These are phyloP conservation scores for Zelopaecilomyces penicillatus DNA, from an alignment of 2,329 filamentous ascomycete genomes.

Conservation along the genomic window DNA sequence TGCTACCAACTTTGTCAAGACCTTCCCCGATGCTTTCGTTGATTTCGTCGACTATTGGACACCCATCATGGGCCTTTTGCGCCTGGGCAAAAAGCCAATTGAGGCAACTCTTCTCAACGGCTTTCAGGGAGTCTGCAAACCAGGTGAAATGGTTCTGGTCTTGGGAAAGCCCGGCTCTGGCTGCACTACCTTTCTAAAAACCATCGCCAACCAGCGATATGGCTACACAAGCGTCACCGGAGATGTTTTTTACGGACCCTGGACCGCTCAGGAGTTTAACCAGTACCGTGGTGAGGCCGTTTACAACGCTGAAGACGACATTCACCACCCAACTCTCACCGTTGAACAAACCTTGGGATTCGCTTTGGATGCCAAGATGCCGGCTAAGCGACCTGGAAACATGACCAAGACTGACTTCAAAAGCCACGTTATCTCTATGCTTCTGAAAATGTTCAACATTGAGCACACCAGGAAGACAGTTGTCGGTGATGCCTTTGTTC, in stretches of 20 bases:
- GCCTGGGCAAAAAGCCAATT: constrained; percentile 56
- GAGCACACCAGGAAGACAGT: constrained; percentile 79
- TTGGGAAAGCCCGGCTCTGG: constrained; percentile 68
- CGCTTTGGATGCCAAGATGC: constrained; percentile 76
- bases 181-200: constrained; percentile 61
- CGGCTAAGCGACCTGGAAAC: constrained; percentile 68
- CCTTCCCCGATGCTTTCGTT: constrained; percentile 69
- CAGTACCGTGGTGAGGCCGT: constrained; percentile 73
- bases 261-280: constrained; percentile 62
- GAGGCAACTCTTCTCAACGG: constrained; percentile 67
- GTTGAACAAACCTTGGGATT: constrained; percentile 83
- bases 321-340: constrained; percentile 77
- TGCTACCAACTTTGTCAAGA: constrained; percentile 61
- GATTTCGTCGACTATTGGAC: constrained; percentile 68
- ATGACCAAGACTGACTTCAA: constrained; percentile 69
- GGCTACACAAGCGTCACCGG: constrained; percentile 51
- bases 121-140: constrained; percentile 63
- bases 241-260: constrained; percentile 70
- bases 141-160: constrained; percentile 84
- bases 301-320: constrained; percentile 73
- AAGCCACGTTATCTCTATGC: constrained; percentile 60
- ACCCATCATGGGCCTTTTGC: constrained; percentile 55
- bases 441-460: constrained; percentile 91
- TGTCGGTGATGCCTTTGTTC: constrained; percentile 73
- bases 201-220: constrained; percentile 56